These are phyloP conservation scores for Aspergillus ostianus DNA, from an alignment of 495 filamentous ascomycete species.

Conservation along the genomic window DNA sequence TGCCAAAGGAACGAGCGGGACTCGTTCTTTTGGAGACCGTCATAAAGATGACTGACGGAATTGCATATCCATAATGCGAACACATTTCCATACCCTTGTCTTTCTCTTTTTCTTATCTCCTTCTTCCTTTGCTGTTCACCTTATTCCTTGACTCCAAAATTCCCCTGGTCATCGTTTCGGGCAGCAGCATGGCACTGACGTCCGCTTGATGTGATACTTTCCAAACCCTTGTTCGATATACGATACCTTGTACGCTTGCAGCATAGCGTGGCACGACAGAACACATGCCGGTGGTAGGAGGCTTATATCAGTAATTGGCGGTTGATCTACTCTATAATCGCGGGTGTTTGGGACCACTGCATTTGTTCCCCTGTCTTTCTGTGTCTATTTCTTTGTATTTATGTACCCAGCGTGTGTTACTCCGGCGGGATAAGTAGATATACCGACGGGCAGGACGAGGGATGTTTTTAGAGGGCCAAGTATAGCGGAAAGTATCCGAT, in stretches of 20 bases:
- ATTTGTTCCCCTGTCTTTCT: not conserved
- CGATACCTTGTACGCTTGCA: slow-evolving; percentile 19
- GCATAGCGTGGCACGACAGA: slow-evolving; percentile 18
- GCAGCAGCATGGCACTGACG: not conserved
- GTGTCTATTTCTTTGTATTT: not conserved
- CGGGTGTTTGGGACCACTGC: not conserved
- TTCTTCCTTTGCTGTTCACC: slow-evolving; percentile 5
- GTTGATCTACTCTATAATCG: not conserved
- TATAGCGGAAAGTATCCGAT: not conserved
- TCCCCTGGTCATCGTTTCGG: slow-evolving; percentile 5
- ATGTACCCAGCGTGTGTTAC: not conserved
- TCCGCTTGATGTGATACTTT: not conserved
- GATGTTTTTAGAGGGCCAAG: not conserved
- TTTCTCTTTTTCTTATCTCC: slow-evolving; percentile 1
- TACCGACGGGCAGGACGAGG: not conserved
- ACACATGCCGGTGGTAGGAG: not conserved
- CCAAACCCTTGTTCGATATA: slow-evolving; percentile 5
- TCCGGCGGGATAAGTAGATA: not conserved
- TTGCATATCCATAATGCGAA: not conserved
- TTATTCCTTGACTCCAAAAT: not conserved
- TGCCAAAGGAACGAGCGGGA: slow-evolving; percentile 42
- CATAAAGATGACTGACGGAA: slow-evolving; percentile 32
- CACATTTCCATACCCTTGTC: not conserved
- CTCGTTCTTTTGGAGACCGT: slow-evolving; percentile 34
- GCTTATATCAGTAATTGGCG: not conserved